Evolutionary conservation across 2,329 filamentous ascomycete species (phyloP).

Genomic region (Xylaria sp.): DNA sequence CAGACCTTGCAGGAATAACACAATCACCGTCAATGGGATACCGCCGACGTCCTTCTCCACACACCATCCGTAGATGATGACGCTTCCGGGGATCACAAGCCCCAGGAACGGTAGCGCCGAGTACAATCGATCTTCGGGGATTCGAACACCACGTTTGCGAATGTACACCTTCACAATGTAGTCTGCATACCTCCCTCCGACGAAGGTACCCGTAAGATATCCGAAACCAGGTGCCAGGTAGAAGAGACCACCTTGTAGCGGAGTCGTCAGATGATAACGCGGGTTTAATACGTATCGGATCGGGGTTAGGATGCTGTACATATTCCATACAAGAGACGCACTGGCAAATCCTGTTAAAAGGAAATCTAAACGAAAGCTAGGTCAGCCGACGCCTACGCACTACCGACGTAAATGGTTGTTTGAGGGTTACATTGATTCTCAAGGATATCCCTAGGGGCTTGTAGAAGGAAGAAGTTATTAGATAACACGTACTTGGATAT

Average conservation of each 20-base stretch:
- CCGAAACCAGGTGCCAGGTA: conserved; percentile 75
- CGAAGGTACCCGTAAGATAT: conserved; percentile 71
- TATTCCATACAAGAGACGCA: conserved; percentile 77
- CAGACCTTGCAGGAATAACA: conserved; percentile 79
- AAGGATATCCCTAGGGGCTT: background rate
- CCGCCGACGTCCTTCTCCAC: conserved; percentile 62
- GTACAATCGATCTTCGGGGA: conserved; percentile 76
- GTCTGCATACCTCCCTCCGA: conserved; percentile 65
- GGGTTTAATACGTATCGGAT: conserved; percentile 76
- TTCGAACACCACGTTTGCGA: conserved; percentile 61
- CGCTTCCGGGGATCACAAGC: conserved; percentile 69
- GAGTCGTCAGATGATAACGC: conserved; percentile 71
- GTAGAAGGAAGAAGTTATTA: background rate
- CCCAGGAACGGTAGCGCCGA: conserved; percentile 69
- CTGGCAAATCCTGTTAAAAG: conserved; percentile 68
- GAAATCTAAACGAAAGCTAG: conserved; percentile 56
- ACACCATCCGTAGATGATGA: conserved; percentile 70
- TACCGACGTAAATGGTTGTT: background rate
- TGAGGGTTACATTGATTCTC: background rate
- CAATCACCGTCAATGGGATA: conserved; percentile 71
- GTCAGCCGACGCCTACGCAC: conserved; percentile 16
- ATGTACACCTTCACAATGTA: conserved; percentile 54
- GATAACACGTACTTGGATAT: conserved; percentile 63
- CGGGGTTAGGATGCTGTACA: conserved; percentile 67
- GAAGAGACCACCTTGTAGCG: conserved; percentile 72